Base-by-base conservation (phyloP, 106 monocot species). In the Dactylorhiza incarnata region DNA sequence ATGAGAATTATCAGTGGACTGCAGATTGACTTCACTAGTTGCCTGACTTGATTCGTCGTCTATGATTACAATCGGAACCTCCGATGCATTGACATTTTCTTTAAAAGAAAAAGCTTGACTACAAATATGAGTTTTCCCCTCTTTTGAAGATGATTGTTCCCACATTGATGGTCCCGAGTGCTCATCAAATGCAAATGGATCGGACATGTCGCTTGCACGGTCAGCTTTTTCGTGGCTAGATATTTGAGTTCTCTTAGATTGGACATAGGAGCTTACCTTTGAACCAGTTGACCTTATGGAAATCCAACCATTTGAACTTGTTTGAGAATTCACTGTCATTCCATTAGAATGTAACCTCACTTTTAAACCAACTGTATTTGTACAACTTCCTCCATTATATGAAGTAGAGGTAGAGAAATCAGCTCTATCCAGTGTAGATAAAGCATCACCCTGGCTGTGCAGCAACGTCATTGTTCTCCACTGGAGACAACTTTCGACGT, bases 101-200 rank as follows among this genome's bases (percentile, higher is more conserved):
- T 50, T 83, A 59, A 81, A 76, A 53, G 63, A 46, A 65, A 47
- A 59, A 53, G 48, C 66, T 22, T 63, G 80, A 69, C 20, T 71
- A 75, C 46, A 59, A 29, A 67, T 81, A 52, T 79, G 74, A 58
- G 63, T 17, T 74, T 67, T 19, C 62, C 86, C 88, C 45, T 83
- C 85, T 71, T 83, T 94, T 68, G 49, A 80, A 79, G 81, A 75
- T 55, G 81, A 66, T 72, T 74, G 68, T 54, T 90, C 95, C 93
- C 93, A 90, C 74, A 90, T 94, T 76, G 93, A 88, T 23, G 90
- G 88, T 69, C 80, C 75, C 56, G 79, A 75, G 9, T 92, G 85
- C 51, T 83, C 88, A 84, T 93, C 90, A 85, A 95, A 95, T 65
- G 86, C 92, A 87, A 90, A 94, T 26, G 94, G 94, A 78, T 94